Evolutionary conservation across 768 basidiomycete species (phyloP), one percentile per base, ranked within the genome.

Genomic region (Kwoniella dejecticola): DNA sequence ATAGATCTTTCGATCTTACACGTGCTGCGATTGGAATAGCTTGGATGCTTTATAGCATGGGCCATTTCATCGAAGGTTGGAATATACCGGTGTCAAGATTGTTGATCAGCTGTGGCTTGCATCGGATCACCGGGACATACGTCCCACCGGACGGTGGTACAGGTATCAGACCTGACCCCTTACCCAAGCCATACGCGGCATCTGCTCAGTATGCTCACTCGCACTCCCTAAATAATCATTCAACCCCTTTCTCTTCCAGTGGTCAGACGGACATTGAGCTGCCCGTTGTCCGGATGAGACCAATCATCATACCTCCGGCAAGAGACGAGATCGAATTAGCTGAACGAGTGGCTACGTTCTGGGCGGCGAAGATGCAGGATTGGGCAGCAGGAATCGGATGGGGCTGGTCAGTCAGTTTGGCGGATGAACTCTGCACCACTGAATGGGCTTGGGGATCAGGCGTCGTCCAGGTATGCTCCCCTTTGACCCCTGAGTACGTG

Each of bases 291-390:
- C 60, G 70, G 4, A 72, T 73, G 69, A 53, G 69, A 47, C 76
- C 70, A 4, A 62, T 74, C 19, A 69, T 77, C 46, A 53, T 77
- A 3, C 72, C 70, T 5, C 72, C 76, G 11, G 62, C 72, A 21
- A 57, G 69, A 21, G 76, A 77, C 33, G 63, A 68, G 57, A 70
- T 77, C 21, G 67, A 75, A 21, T 27, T 77, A 2, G 71, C 68
- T 7, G 76, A 77, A 40, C 41, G 76, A n/a, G 61, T 65, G 2
- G 62, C 65, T 59, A 66, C 69, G 0, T 77, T 77, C 50, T 77
- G 76, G 76, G 73, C 73, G n/a, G 70, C 72, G 2, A 77, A 77
- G 54, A 45, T 46, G 63, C 68, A 74, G 33, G 76, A 77, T 53
- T 77, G 74, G 74, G 64, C 60, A 30, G 63, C 69, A 1, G 61